phyloP scores from a whole-genome alignment of 2,329 filamentous ascomycete genomes.

The Colletotrichum paranaense region DNA sequence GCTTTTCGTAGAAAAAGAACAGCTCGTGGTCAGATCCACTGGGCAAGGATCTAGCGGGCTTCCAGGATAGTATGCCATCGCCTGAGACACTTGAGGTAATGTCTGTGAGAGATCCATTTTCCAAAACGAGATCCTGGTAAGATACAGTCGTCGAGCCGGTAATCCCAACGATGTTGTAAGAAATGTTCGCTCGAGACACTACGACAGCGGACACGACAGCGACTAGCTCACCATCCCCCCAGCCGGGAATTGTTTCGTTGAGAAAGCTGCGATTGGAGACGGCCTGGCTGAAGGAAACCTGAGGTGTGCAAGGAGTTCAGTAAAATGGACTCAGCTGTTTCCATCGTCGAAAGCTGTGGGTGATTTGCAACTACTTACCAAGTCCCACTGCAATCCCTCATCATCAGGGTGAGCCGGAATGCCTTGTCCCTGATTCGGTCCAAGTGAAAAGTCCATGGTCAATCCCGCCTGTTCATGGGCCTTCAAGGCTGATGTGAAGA shows the following conservation, averaged over 20 bases:
- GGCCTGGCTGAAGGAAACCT: no score
- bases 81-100: no score
- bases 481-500: slow-evolving; percentile 14
- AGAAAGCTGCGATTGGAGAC: slow-evolving; percentile 31
- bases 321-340: no score
- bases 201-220: background rate
- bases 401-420: slow-evolving; percentile 50
- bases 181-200: background rate
- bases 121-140: background rate
- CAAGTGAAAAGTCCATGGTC: slow-evolving; percentile 57
- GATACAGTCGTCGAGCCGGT: background rate
- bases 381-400: slow-evolving; percentile 48
- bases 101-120: no score
- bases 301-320: no score
- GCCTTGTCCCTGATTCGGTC: slow-evolving; percentile 59
- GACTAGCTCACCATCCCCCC: slow-evolving; percentile 36
- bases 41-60: no score
- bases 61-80: no score
- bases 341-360: no score
- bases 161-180: background rate
- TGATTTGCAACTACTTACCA: slow-evolving; percentile 32
- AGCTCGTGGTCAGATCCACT: background rate
- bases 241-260: slow-evolving; percentile 48
- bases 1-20: slow-evolving; percentile 12
- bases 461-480: slow-evolving; percentile 44